A percentile compares a stretch with the other conserved stretches of the same genome.
These are phyloP conservation scores for Geosmithia morbida DNA, from an alignment of 2,329 filamentous ascomycete species.

Conservation along the genomic window DNA sequence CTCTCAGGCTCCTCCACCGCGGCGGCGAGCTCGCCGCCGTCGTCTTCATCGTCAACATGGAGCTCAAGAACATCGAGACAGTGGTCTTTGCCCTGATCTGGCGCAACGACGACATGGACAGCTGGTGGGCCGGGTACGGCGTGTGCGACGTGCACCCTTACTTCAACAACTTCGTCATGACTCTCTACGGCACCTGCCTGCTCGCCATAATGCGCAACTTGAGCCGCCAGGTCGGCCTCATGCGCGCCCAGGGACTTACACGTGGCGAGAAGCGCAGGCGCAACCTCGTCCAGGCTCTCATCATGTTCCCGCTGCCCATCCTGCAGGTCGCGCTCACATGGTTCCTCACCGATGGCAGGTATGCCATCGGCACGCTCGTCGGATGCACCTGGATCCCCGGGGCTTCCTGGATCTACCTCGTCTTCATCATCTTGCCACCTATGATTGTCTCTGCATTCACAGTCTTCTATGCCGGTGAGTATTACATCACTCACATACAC, in stretches of 20 bases:
- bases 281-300: slow-evolving; percentile 30
- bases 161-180: slow-evolving; percentile 28
- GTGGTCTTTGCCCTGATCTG: slow-evolving; percentile 37
- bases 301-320: slow-evolving; percentile 39
- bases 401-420: slow-evolving; percentile 29
- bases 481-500: not conserved
- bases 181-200: slow-evolving; percentile 32
- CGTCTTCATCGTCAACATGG: slow-evolving; percentile 30
- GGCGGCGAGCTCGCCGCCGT: slow-evolving; percentile 40
- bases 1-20: slow-evolving; percentile 32
- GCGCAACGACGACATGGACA: slow-evolving; percentile 31
- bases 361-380: slow-evolving; percentile 30
- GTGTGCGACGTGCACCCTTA: slow-evolving; percentile 39
- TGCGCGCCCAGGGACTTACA: slow-evolving; percentile 23
- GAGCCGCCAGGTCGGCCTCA: slow-evolving; percentile 30
- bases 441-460: slow-evolving; percentile 27
- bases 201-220: slow-evolving; percentile 41
- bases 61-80: slow-evolving; percentile 31
- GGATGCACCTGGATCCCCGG: slow-evolving; percentile 32
- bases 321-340: slow-evolving; percentile 33
- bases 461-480: slow-evolving; percentile 33
- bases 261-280: slow-evolving; percentile 24
- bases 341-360: slow-evolving; percentile 31
- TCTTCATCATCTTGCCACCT: slow-evolving; percentile 32
- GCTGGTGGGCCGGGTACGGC: slow-evolving; percentile 36